These are phyloP conservation scores for sorghum (Sorghum bicolor) DNA, from an alignment of 176 grass and related monocot species.

Conservation along the genomic window Sorghum_bicolor_NCBIv3 NC_012878.2:55753501-55754000, in stretches of 20 bases:
- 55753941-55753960: slow-evolving; percentile 57
- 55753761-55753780: slow-evolving; percentile 81
- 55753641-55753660: slow-evolving; percentile 25
- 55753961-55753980: slow-evolving; percentile 70
- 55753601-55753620: slow-evolving; percentile 59
- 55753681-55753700: slow-evolving; percentile 59
- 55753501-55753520: slow-evolving; percentile 45
- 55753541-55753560: slow-evolving; percentile 90
- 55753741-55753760: slow-evolving; percentile 65
- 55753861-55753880: background rate
- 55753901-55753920: slow-evolving; percentile 82
- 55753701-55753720: slow-evolving; percentile 50
- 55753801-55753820: slow-evolving; percentile 69
- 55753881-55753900: background rate
- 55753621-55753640: slow-evolving; percentile 47
- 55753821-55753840: slow-evolving; percentile 10
- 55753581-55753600: slow-evolving; percentile 69
- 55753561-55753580: slow-evolving; percentile 66
- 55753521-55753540: slow-evolving; percentile 64
- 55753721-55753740: slow-evolving; percentile 68
- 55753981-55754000: slow-evolving; percentile 80
- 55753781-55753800: slow-evolving; percentile 96
- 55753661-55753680: background rate
- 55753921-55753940: slow-evolving; percentile 34
- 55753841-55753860: background rate